Conservation (phyloP, 768 basidiomycete genomes). For the Rhizopogon vesiculosus region DNA sequence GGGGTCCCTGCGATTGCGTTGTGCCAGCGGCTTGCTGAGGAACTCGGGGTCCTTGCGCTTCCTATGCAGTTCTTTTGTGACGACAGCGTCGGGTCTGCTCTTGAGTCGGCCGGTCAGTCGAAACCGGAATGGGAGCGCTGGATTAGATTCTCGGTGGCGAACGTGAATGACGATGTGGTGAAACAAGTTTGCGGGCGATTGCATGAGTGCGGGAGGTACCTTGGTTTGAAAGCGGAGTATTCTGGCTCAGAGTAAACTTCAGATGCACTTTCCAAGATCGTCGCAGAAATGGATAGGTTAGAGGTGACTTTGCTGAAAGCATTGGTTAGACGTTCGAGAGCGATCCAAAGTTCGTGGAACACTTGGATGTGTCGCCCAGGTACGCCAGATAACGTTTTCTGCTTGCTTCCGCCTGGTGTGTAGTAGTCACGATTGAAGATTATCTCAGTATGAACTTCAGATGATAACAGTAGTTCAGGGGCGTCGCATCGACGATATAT, state of each 20-base stretch:
- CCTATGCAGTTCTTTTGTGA: slow-evolving; percentile 61
- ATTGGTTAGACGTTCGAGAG: too few relatives aligned
- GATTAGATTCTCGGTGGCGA: slow-evolving; percentile 79
- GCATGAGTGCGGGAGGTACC: slow-evolving; percentile 30
- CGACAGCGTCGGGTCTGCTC: slow-evolving; percentile 9
- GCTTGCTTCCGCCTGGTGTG: too few relatives aligned
- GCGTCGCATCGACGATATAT: too few relatives aligned
- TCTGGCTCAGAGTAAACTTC: not conserved
- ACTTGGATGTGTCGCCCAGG: too few relatives aligned
- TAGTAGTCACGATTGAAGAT: too few relatives aligned
- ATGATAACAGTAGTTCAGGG: too few relatives aligned
- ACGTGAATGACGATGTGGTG: slow-evolving; percentile 64
- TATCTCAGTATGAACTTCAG: too few relatives aligned
- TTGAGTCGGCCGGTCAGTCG: slow-evolving; percentile 16
- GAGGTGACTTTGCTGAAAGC: not conserved
- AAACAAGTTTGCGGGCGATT: slow-evolving; percentile 48
- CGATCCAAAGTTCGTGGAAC: too few relatives aligned
- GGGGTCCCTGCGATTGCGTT: slow-evolving; percentile 46
- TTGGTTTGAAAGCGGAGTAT: slow-evolving; percentile 28
- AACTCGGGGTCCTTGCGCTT: slow-evolving; percentile 61
- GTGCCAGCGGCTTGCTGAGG: slow-evolving; percentile 50
- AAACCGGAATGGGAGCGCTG: slow-evolving; percentile 48
- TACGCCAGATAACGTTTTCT: not conserved
- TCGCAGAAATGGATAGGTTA: not conserved
- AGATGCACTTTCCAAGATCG: not conserved